These are phyloP conservation scores for Berberis thunbergii DNA, from an alignment of 164 flowering plant genomes.

Conservation along the genomic window DNA sequence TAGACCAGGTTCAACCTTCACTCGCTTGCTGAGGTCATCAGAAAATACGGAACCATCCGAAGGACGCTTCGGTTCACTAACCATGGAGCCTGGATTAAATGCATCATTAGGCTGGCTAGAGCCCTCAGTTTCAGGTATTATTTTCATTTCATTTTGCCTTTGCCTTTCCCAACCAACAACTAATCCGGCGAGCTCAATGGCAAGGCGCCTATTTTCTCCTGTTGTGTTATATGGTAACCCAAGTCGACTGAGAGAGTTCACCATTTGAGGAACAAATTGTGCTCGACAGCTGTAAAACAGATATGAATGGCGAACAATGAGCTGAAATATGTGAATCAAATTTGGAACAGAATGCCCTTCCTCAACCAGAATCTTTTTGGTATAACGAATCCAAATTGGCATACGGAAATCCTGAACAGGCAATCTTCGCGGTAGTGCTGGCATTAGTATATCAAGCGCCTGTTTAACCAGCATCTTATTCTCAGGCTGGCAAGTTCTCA, in stretches of 20 bases:
- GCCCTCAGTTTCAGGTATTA: constrained; percentile 40
- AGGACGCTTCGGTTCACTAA: constrained; percentile 48
- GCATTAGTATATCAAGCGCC: constrained; percentile 98
- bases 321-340: constrained; percentile 96
- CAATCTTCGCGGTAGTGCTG: constrained; percentile 80
- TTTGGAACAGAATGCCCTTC: constrained; percentile 98
- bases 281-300: constrained; percentile 94
- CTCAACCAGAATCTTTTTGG: constrained; percentile 93
- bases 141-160: constrained; percentile 88
- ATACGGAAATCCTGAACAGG: constrained; percentile 86
- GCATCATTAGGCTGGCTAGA: constrained; percentile 47
- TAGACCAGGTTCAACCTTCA: constrained; percentile 93
- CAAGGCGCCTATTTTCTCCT: constrained; percentile 93
- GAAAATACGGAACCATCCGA: constrained; percentile 59
- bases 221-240: constrained; percentile 90
- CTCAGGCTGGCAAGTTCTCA: constrained; percentile 93
- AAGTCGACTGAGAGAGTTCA: constrained; percentile 92
- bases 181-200: constrained; percentile 98
- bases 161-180: constrained; percentile 97
- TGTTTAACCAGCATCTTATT: constrained; percentile 94
- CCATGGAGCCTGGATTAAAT: constrained; percentile 30
- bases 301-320: constrained; percentile 97
- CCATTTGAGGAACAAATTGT: constrained; percentile 99
- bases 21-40: constrained; percentile 83
- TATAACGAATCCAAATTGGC: constrained; percentile 97